Conservation (phyloP, 345 rosid species). For the Clausena lansium region DNA sequence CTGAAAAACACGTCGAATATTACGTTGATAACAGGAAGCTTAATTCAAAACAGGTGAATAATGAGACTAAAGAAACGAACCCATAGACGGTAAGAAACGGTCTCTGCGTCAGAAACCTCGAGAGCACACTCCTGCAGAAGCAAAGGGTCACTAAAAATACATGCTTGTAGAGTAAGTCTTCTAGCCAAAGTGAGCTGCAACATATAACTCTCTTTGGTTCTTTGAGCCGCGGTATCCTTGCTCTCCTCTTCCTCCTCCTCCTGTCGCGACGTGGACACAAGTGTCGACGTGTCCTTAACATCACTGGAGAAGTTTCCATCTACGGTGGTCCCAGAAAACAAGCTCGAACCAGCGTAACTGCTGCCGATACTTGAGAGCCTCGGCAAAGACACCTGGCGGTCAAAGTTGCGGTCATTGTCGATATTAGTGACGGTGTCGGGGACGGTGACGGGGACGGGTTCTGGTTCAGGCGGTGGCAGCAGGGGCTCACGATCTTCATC, state of each 20-base stretch:
- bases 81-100: slow-evolving; percentile 88
- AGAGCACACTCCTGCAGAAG: slow-evolving; percentile 31
- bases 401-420: slow-evolving; percentile 42
- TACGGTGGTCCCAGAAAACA: slow-evolving; percentile 77
- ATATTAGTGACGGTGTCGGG: slow-evolving; percentile 22
- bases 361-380: slow-evolving; percentile 76
- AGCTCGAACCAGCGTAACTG: slow-evolving; percentile 66
- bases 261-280: slow-evolving; percentile 31
- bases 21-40: neutral
- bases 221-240: slow-evolving; percentile 39
- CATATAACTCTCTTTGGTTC: slow-evolving; percentile 54
- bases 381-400: slow-evolving; percentile 64
- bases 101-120: slow-evolving; percentile 42
- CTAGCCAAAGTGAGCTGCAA: slow-evolving; percentile 78
- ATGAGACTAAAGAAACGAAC: slow-evolving; percentile 28
- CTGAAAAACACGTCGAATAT: slow-evolving; percentile 30
- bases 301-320: slow-evolving; percentile 61
- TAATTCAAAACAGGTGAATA: neutral
- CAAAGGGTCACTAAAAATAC: slow-evolving; percentile 44
- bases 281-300: slow-evolving; percentile 45
- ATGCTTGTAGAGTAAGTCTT: slow-evolving; percentile 67
- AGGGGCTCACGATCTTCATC: slow-evolving; percentile 60
- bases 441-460: slow-evolving; percentile 18
- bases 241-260: slow-evolving; percentile 36
- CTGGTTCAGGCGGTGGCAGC: slow-evolving; percentile 34